Conservation (phyloP, 805 yeast genomes). For the Kodamaea neixiangensis region DNA sequence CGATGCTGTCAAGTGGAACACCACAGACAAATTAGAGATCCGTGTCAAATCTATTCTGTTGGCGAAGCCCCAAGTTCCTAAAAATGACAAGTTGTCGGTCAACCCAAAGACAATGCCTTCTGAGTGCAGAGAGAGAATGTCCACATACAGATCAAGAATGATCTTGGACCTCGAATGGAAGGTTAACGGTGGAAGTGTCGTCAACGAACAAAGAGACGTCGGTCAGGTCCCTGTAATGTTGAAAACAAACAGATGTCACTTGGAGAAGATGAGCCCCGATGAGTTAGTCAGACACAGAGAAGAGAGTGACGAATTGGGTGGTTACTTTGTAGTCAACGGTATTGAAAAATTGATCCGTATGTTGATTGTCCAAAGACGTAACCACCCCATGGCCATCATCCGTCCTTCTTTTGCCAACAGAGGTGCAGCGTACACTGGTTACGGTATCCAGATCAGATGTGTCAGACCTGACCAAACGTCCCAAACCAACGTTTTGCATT, state of each 20-base stretch:
- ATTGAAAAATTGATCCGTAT: constrained; percentile 94
- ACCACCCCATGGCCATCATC: constrained; percentile 96
- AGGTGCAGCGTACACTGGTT: constrained; percentile 86
- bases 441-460: constrained; percentile 90
- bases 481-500: constrained; percentile 96
- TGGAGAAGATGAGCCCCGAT: constrained; percentile 78
- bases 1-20: constrained; percentile 50
- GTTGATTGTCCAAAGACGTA: constrained; percentile 97
- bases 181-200: constrained; percentile 85
- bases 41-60: constrained; percentile 89
- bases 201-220: constrained; percentile 80
- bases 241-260: constrained; percentile 86
- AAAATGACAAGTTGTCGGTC: constrained; percentile 68
- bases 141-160: constrained; percentile 77
- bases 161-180: constrained; percentile 80
- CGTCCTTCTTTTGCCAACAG: constrained; percentile 94
- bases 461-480: constrained; percentile 98
- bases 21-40: constrained; percentile 83
- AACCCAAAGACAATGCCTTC: constrained; percentile 81
- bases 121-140: constrained; percentile 83
- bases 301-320: constrained; percentile 95
- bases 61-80: constrained; percentile 77
- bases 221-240: constrained; percentile 93
- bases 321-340: constrained; percentile 94
- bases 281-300: constrained; percentile 78